Evolutionary conservation across 768 basidiomycete species (phyloP).

Genomic region (Tylopilus subfusipes): DNA sequence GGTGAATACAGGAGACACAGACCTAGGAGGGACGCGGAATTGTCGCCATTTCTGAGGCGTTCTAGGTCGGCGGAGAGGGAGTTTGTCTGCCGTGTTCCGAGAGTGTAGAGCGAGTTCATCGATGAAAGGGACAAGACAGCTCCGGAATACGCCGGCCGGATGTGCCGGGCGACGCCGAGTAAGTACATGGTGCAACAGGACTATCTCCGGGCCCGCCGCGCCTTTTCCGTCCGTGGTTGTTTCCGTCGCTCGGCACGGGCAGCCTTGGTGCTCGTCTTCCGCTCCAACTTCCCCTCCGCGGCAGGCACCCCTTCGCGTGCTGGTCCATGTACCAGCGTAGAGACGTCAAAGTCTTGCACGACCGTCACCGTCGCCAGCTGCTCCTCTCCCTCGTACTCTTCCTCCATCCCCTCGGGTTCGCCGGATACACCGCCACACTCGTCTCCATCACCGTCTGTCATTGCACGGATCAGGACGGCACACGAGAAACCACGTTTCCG

Average conservation of each 20-base stretch:
- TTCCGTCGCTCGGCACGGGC: conserved; percentile 60
- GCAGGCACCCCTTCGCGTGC: conserved; percentile 3
- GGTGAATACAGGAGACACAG: conserved; percentile 23
- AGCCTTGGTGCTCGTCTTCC: conserved; percentile 40
- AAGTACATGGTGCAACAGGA: background rate
- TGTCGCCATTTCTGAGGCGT: conserved; percentile 75
- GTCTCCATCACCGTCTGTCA: conserved; percentile 35
- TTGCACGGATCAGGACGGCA: conserved; percentile 12
- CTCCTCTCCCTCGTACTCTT: conserved; percentile 81
- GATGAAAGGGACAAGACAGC: conserved; percentile 5
- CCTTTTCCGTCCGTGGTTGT: conserved; percentile 70
- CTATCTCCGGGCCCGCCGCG: conserved; percentile 53
- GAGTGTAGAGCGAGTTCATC: conserved; percentile 96
- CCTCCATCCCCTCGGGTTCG: conserved; percentile 42
- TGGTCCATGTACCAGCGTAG: conserved; percentile 51
- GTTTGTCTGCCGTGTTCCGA: conserved; percentile 87
- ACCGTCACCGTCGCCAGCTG: conserved; percentile 86
- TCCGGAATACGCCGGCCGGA: conserved; percentile 15
- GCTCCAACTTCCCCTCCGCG: background rate
- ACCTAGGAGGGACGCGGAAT: conserved; percentile 82
- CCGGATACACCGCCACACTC: conserved; percentile 47
- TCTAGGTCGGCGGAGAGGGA: conserved; percentile 86
- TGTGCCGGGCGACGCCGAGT: conserved; percentile 6
- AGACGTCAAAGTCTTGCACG: conserved; percentile 86
- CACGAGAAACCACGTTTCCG: conserved; percentile 7